Conservation (phyloP, 1,284 basidiomycete species). For the Agaricales sp. region DNA sequence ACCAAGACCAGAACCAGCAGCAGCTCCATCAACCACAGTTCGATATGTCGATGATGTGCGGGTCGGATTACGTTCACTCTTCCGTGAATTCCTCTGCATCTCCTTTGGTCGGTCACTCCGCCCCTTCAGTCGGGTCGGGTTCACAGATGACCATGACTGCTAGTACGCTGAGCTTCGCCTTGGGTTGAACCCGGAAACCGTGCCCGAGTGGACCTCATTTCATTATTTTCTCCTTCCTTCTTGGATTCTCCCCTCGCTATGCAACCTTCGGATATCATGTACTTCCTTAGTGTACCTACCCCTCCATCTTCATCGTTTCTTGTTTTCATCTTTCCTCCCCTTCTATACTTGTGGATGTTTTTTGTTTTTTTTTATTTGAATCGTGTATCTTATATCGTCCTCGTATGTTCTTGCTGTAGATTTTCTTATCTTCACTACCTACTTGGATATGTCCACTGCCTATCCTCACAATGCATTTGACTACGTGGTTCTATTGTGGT, state of each 20-base stretch:
- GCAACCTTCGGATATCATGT: background rate
- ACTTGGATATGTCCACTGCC: no score
- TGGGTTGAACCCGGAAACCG: background rate
- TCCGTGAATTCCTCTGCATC: background rate
- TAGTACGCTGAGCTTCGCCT: background rate
- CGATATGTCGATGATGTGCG: background rate
- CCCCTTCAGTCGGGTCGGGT: no score
- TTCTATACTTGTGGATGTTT: background rate
- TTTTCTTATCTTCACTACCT: no score
- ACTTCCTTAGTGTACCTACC: background rate
- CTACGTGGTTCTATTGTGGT: no score
- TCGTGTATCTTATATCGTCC: constrained; percentile 1
- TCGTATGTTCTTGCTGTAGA: no score
- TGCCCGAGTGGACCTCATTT: background rate
- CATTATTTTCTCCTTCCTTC: background rate
- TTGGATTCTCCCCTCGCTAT: background rate
- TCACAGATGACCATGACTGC: background rate
- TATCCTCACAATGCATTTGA: no score
- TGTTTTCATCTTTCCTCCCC: background rate
- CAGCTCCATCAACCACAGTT: background rate
- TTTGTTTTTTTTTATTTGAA: background rate
- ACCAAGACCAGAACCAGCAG: background rate
- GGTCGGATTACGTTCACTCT: background rate
- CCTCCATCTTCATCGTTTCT: background rate
- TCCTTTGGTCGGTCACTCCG: background rate